Base-by-base conservation (phyloP, 352 stramenopile species). In the Phytophthora vignae region DNA sequence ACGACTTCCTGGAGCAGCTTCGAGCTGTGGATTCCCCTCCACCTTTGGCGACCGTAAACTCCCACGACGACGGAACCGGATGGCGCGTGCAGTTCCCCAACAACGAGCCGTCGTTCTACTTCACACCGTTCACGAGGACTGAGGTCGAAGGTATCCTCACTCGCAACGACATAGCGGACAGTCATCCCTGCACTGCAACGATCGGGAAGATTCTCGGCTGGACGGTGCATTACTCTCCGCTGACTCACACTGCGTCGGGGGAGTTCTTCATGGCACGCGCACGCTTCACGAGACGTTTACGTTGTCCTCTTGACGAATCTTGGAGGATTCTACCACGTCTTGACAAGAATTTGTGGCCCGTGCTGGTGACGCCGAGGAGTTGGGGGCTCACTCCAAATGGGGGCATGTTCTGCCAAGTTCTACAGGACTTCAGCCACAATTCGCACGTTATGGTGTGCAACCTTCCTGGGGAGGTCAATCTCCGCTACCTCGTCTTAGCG, bases 71-170 rank as follows among this genome's bases (percentile, higher is more conserved):
- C 11, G 10, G 33, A n/a, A 10, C 49, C 19, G 67, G 54, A 8
- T 46, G 25, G n/a, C 33, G 60, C 19, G 65, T 75, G 40, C 36
- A 63, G 36, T 54, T 78, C 21, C 11, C 50, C 22, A 54, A 54
- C 29, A 69, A 54, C 14, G 57, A 55, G 31, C 68, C 72, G 46
- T 61, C 68, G 3, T 76, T 79, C 50, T 62, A 66, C 54, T 79
- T 74, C 36, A 38, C 73, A 9, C 72, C 68, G 40, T 53, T 79
- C 25, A 55, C 58, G 2, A 53, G 31, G 19, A 10, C 33, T 9
- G 52, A 73, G 21, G 59, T 49, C 63, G 57, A 73, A 25, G 46
- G 21, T n/a, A 64, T 71, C 22, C 17, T 69, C 19, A 40, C 36
- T 9, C 44, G n/a, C 44, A 25, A 22, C 5, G 44, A 52, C 17